Evolutionary conservation across 2,329 filamentous ascomycete species (phyloP), one percentile per base, ranked within the genome.

Genomic region (Colletotrichum tanaceti): DNA sequence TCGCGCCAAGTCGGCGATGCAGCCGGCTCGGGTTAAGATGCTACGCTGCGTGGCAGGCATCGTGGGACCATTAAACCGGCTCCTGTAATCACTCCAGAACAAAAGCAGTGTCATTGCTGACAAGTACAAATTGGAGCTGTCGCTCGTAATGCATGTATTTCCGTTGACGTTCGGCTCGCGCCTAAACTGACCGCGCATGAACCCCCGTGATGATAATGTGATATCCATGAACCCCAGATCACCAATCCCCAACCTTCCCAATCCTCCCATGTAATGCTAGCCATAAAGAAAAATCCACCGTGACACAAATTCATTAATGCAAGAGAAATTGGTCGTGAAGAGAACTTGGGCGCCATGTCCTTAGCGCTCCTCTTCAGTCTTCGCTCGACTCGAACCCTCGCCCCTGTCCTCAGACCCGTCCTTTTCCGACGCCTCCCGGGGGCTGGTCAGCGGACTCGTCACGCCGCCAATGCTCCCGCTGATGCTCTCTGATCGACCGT

Each of bases 401-500:
- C 60, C 70, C 63, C 72, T 80, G 71, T 82, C 79, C 20, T 79
- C 77, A 10, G 35, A 28, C 13, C 55, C 64, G 22, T 53, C 65
- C 16, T 24, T n/a, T 39, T 70, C 67, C 5, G 77, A 75, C 35
- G 81, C 76, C 72, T 86, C 85, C 62, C 82, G 77, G 46, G 86
- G 85, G 60, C 87, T 91, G 2, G 86, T 86, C 44, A 94, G 79
- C 16, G 90, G 89, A 72, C 89, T 91, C 38, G 85, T 82, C 18
- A 86, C 75, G 10, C 86, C 87, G 7, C 85, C 87, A 71, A 94
- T 90, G 77, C 92, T 95, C 32, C 92, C 91, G 70, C 85, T 91
- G 63, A 95, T 88, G 79, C 94, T 97, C 77, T 97, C 93, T 58
- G 93, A 91, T 70, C 93, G 87, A 2, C 87, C 89, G 77, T 97